Evolutionary conservation across 2,329 filamentous ascomycete species (phyloP), one percentile per base, ranked within the genome.

Genomic region (Talaromyces sp.): DNA sequence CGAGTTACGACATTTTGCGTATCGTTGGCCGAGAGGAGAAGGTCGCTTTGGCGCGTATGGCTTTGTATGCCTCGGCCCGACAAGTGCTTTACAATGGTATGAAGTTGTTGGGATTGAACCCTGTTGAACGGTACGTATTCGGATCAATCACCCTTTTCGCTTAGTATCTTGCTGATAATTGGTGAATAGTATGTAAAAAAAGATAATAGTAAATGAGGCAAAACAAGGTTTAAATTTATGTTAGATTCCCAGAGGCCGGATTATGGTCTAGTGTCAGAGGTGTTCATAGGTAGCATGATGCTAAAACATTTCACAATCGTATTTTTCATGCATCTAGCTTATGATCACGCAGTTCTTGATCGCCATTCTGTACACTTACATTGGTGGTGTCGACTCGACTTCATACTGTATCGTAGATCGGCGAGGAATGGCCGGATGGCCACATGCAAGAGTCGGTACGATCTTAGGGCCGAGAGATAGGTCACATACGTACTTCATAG

Each of bases 31-130:
- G 83, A 58, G 86, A 88, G 70, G 79, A 79, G 25, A 83, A 85
- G 70, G 75, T 86, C 67, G 85, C 84, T 75, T 80, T 84, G 73
- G 86, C 87, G 10, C 79, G 88, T 68, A 82, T 87, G 75, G 85
- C 86, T 33, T 74, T 90, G 72, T 90, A 90, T 70, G 83, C 85
- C 65, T 81, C 81, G 8, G 86, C 87, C 9, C 83, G 86, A 70
- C 86, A 88, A 73, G 87, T 89, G 25, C 76, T 90, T 72, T 79
- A 83, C 73, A 90, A 89, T 75, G 88, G 87, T 37, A 89, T 90
- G 87, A 81, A 82, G 71, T 74, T 90, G 63, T 76, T 90, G 64
- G 88, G 88, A 39, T 76, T 90, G 69, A 85, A 82, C 78, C 91
- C 91, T 25, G 86, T 89, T 59, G 80, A 87, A 76, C 82, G 86